These are phyloP conservation scores for Astrothelium subdiscretum DNA, from an alignment of 495 filamentous ascomycete genomes.

Conservation along the genomic window DNA sequence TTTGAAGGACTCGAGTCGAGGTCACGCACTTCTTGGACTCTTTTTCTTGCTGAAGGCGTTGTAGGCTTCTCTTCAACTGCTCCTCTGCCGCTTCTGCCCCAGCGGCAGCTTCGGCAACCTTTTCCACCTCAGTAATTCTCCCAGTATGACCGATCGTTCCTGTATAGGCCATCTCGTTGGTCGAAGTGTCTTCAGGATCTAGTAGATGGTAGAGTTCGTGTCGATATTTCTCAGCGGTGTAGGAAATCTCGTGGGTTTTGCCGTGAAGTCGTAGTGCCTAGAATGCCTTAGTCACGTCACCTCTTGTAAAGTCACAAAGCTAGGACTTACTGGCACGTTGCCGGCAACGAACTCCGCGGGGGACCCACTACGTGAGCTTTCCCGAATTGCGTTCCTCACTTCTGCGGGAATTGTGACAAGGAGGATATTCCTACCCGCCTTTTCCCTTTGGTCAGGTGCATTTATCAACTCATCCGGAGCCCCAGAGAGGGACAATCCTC, in stretches of 20 bases:
- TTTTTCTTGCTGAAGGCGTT: slow-evolving; percentile 26
- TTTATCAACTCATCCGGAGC: background rate
- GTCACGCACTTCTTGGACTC: slow-evolving; percentile 25
- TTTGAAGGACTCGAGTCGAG: slow-evolving; percentile 4
- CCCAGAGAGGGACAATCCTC: background rate
- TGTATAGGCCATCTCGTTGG: slow-evolving; percentile 13
- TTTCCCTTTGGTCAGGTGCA: background rate
- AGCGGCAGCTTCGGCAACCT: slow-evolving; percentile 9
- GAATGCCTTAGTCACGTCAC: background rate
- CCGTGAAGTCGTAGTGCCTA: slow-evolving; percentile 11
- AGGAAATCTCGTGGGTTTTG: slow-evolving; percentile 11
- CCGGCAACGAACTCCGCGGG: slow-evolving; percentile 9
- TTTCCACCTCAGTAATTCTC: background rate
- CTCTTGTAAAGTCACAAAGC: background rate
- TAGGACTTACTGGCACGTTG: slow-evolving; percentile 9
- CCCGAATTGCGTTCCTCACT: background rate
- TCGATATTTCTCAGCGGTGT: slow-evolving; percentile 14
- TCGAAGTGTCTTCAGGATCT: slow-evolving; percentile 21
- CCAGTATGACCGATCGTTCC: background rate
- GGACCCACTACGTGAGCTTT: background rate
- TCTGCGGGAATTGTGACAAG: background rate
- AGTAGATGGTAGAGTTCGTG: slow-evolving; percentile 18
- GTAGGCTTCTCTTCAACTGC: slow-evolving; percentile 25
- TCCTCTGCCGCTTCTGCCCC: slow-evolving; percentile 27
- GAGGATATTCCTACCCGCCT: background rate